Conservation (phyloP, 768 basidiomycete species). For the Collybia mongolica region DNA sequence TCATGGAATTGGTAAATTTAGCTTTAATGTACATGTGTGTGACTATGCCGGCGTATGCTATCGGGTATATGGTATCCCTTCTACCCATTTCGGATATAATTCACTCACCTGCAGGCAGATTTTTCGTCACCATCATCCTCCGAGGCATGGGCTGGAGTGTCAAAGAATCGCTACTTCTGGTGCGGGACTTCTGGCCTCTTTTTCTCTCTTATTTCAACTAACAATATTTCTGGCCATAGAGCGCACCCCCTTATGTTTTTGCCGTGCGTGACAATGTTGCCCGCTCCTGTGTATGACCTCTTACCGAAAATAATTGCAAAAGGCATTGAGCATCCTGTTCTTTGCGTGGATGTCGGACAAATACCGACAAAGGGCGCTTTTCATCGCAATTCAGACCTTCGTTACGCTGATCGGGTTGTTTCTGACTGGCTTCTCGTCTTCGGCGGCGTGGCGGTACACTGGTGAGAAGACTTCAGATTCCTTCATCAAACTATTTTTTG, state of each 20-base stretch:
- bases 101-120: slow-evolving; percentile 11
- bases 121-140: slow-evolving; percentile 46
- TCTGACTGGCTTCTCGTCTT: slow-evolving; percentile 36
- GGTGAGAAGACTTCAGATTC: slow-evolving; percentile 25
- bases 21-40: slow-evolving; percentile 37
- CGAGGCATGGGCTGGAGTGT: slow-evolving; percentile 49
- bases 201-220: neutral
- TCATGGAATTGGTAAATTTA: neutral
- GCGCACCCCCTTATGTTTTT: slow-evolving; percentile 47
- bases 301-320: slow-evolving; percentile 6
- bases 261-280: slow-evolving; percentile 32
- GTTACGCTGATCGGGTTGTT: slow-evolving; percentile 40
- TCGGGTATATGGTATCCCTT: slow-evolving; percentile 11
- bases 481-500: neutral
- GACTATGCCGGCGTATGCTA: slow-evolving; percentile 36
- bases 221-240: slow-evolving; percentile 21
- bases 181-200: neutral
- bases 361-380: slow-evolving; percentile 37
- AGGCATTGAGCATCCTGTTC: slow-evolving; percentile 38
- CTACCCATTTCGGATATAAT: neutral
- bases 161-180: slow-evolving; percentile 32
- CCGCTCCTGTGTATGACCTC: neutral
- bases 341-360: slow-evolving; percentile 50
- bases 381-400: slow-evolving; percentile 40
- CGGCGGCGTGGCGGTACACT: slow-evolving; percentile 37